Conservation (phyloP, 2,329 filamentous ascomycete species). For the Microascus cirrosus region DNA sequence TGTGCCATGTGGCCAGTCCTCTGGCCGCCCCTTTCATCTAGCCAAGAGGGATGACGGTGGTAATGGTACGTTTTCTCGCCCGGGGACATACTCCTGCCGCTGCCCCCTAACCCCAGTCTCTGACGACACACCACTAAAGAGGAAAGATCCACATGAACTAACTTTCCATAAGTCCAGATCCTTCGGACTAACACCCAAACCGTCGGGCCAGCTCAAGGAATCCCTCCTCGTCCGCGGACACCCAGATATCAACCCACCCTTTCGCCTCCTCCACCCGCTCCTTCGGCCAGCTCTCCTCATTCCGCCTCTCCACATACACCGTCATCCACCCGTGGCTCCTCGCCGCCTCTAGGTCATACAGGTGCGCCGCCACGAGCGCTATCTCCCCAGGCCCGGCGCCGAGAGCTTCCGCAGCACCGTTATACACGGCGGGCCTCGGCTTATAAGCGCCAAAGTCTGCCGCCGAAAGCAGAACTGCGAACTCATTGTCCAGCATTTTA, state of each 20-base stretch:
- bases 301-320: constrained; percentile 59
- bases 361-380: constrained; percentile 68
- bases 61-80: no score
- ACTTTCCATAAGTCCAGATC: not conserved
- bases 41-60: no score
- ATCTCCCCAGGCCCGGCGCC: constrained; percentile 48
- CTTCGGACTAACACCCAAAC: constrained; percentile 1
- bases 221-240: constrained; percentile 1
- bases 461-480: constrained; percentile 50
- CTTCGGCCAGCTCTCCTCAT: constrained; percentile 51
- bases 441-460: constrained; percentile 69
- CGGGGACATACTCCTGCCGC: no score
- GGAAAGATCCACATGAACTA: not conserved
- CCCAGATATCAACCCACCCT: constrained; percentile 14
- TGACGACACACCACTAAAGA: not conserved
- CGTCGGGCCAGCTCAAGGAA: constrained; percentile 1
- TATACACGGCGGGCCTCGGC: constrained; percentile 56
- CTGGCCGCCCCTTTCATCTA: no score
- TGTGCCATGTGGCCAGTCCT: no score
- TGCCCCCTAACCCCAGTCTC: no score
- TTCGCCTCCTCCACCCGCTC: constrained; percentile 41
- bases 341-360: constrained; percentile 58
- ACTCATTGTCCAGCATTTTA: constrained; percentile 45
- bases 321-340: constrained; percentile 53
- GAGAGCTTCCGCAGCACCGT: constrained; percentile 51